phyloP scores from a whole-genome alignment of 345 rosid genomes.

The Salix viminalis region DNA sequence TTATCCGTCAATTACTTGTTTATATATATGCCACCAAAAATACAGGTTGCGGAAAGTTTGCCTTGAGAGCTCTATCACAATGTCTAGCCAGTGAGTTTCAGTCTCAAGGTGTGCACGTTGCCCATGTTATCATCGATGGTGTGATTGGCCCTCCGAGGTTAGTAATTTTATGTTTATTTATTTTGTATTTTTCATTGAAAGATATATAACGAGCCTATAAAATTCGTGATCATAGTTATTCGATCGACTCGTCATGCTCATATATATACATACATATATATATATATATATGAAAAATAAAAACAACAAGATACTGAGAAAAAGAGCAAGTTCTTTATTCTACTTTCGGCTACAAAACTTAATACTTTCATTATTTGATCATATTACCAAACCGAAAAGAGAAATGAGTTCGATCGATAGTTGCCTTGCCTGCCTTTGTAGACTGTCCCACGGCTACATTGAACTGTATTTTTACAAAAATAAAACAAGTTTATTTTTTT shows the following conservation, averaged over 20 bases:
- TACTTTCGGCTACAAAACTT: neutral
- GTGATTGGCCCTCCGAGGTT: constrained; percentile 73
- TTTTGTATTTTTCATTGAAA: too few relatives aligned
- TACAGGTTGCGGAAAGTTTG: constrained; percentile 90
- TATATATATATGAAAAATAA: too few relatives aligned
- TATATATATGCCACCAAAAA: neutral
- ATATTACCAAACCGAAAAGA: neutral
- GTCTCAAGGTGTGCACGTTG: constrained; percentile 75
- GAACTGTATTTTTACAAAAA: too few relatives aligned
- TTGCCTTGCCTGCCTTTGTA: too few relatives aligned
- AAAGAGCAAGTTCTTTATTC: neutral
- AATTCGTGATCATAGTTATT: too few relatives aligned
- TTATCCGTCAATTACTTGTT: neutral
- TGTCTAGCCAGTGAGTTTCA: constrained; percentile 81
- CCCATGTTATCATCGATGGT: constrained; percentile 83
- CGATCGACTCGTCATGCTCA: too few relatives aligned
- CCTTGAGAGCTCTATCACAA: constrained; percentile 74
- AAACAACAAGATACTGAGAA: too few relatives aligned
- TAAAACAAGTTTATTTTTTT: too few relatives aligned
- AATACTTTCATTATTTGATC: neutral
- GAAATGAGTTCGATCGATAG: neutral
- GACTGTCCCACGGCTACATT: too few relatives aligned
- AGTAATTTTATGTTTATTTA: neutral
- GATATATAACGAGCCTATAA: too few relatives aligned
- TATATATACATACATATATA: too few relatives aligned